Base-by-base conservation (phyloP, 495 filamentous ascomycete species). In the Aspergillus cavernicola region DNA sequence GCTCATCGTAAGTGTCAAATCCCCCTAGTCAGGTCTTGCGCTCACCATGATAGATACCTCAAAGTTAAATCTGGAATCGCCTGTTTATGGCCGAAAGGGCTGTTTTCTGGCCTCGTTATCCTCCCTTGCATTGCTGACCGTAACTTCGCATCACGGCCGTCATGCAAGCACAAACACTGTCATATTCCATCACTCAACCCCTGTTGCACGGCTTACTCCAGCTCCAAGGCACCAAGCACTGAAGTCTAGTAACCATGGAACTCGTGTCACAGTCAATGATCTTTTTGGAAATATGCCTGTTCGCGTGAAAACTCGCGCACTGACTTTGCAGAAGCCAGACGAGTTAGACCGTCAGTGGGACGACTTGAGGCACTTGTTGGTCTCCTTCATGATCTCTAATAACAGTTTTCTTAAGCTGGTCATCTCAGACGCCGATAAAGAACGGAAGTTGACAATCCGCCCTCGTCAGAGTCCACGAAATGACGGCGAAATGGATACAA, bases 231-330 rank as follows among this genome's bases (percentile, higher is more conserved):
- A 86, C 33, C 80, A 89, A 28, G 71, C 76, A 23, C 55, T 93
- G 4, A 60, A 70, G 7, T 68, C 68, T 57, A 74, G 77, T 45
- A 58, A 71, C 12, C 85, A 89, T 69, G 95, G 93, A 6, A 96
- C 92, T 1, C 77, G 84, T 40, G 84, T 93, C 8, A 80, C 78
- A 4, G 88, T 97, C 3, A 83, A 88, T 55, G 88, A 96, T 61
- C 75, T 98, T 11, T 97, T 97, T 68, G 93, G 92, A 1, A 91
- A 89, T 42, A 91, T 98, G 85, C 93, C 93, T 2, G 93, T 98
- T 10, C 86, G 95, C n/a, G 85, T 97, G 18, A 96, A 93, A 68
- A 88, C 87, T 61, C 79, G 90, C 58, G 77, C 80, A 10, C 60
- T 76, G 4, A 50, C 65, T 40, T 57, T 72, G 11, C 67, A 78